Base-by-base conservation (phyloP, 352 stramenopile genomes). In the Ophiocytium majus region DNA sequence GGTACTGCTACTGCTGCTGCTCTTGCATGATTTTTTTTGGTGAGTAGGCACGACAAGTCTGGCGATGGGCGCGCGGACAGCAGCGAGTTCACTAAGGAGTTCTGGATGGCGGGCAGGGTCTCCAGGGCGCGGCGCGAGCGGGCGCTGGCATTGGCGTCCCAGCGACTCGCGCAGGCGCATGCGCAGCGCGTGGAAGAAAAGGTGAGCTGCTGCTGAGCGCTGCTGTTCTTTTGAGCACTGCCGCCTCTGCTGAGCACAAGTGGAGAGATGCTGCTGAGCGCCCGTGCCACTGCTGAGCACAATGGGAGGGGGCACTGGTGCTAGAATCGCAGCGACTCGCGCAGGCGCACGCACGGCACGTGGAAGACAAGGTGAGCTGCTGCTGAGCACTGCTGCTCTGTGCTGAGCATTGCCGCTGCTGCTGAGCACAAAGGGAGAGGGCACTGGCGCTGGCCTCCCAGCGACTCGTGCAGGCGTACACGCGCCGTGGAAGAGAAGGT, bases 11-110 rank as follows among this genome's bases (percentile, higher is more conserved):
- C n/a, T n/a, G n/a, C n/a, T n/a, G n/a, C n/a, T n/a, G n/a, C n/a
- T n/a, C n/a, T n/a, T n/a, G n/a, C n/a, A n/a, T n/a, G n/a, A n/a
- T n/a, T n/a, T n/a, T n/a, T n/a, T n/a, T n/a, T n/a, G n/a, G n/a
- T n/a, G n/a, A n/a, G 83, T 36, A 83, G 82, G 36, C 83, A 88
- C 63, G 85, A 88, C 75, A 88, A 88, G 76, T 33, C 23, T 28
- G 85, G 85, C 35, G 81, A 86, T 50, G 76, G 63, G 28, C 36
- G 43, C 66, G 64, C 57, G 23, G 85, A 88, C 85, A 82, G 85
- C 34, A 66, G 50, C 33, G 85, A 88, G 63, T 88, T 88, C 63
- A 31, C 79, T n/a, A 88, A 83, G n/a, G 85, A 88, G 34, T 88
- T 88, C 76, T 88, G 66, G 37, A 64, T 63, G 50, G 66, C 83